Evolutionary conservation across 208 protist genomes (phyloP), one percentile per base, ranked within the genome.

Genomic region (Wallacemonas sp.): DNA sequence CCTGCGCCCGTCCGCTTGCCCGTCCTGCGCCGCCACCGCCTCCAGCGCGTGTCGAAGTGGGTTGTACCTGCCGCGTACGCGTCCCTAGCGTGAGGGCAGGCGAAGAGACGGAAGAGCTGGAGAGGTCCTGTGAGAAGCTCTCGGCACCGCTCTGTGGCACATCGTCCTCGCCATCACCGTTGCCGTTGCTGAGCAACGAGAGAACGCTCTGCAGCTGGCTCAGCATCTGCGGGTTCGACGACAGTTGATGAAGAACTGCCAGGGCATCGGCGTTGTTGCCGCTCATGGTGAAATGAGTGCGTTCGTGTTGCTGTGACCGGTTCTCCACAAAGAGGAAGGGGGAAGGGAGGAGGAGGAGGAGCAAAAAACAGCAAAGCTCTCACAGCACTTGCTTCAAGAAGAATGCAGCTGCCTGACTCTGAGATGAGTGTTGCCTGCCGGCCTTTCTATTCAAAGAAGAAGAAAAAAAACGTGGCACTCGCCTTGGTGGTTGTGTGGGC

Each of bases 231-330:
- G 85, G 85, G 46, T 92, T 85, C 8, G 69, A 66, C 2, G 79
- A 63, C 12, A 92, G 73, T 63, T 92, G 82, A 62, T 85, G 85
- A 37, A 92, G 66, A 34, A 92, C 65, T 61, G 77, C 61, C 33
- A 89, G 50, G 6, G 73, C 70, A 29, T 87, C 74, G 36, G 58
- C n/a, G n/a, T n/a, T n/a, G n/a, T n/a, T n/a, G 41, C 41, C 41
- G 41, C 41, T 46, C 41, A 46, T 46, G 41, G 19, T 21, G 1
- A 46, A 19, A 46, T n/a, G n/a, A n/a, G n/a, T n/a, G n/a, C n/a
- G n/a, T n/a, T n/a, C n/a, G n/a, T n/a, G n/a, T n/a, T n/a, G n/a
- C n/a, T n/a, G n/a, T n/a, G n/a, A n/a, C n/a, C n/a, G n/a, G n/a
- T n/a, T n/a, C n/a, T n/a, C n/a, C n/a, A n/a, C n/a, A n/a, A n/a